Evolutionary conservation across 768 basidiomycete genomes (phyloP).

Genomic region (Pleurotus sapidus): DNA sequence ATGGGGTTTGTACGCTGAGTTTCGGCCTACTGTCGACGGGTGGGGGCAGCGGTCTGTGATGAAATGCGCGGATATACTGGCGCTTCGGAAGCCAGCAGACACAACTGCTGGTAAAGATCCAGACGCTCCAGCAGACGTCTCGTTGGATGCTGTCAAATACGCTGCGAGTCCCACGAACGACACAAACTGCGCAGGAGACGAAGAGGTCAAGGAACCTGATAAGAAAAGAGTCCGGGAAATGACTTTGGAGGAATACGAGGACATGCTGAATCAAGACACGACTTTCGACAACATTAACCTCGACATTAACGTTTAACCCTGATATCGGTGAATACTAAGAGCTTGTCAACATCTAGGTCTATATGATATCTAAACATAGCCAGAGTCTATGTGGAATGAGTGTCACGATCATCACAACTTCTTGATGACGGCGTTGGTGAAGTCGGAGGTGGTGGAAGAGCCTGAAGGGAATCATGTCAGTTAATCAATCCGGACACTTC

Average conservation of each 20-base stretch:
- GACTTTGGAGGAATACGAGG: conserved; percentile 53
- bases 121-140: conserved; percentile 10
- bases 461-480: conserved; percentile 39
- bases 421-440: conserved; percentile 90
- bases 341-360: conserved; percentile 13
- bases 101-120: conserved; percentile 10
- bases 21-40: conserved; percentile 75
- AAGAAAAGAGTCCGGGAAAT: conserved; percentile 39
- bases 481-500: neutral
- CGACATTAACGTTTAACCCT: no score
- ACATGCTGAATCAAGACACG: conserved; percentile 41
- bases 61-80: conserved; percentile 65
- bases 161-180: neutral
- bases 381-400: neutral
- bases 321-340: conserved; percentile 17
- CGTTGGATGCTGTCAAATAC: conserved; percentile 15
- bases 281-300: conserved; percentile 45
- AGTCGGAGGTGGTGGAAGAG: conserved; percentile 88
- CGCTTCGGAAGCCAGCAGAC: conserved; percentile 38
- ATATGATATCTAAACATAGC: conserved; percentile 3
- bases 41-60: conserved; percentile 88
- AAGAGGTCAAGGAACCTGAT: conserved; percentile 22
- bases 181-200: neutral
- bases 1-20: conserved; percentile 81
- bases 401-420: conserved; percentile 42